Percentiles rank a stretch among this genome's conserved stretches.
Conservation (phyloP, 768 basidiomycete genomes). For the Hygrophorus russula region DNA sequence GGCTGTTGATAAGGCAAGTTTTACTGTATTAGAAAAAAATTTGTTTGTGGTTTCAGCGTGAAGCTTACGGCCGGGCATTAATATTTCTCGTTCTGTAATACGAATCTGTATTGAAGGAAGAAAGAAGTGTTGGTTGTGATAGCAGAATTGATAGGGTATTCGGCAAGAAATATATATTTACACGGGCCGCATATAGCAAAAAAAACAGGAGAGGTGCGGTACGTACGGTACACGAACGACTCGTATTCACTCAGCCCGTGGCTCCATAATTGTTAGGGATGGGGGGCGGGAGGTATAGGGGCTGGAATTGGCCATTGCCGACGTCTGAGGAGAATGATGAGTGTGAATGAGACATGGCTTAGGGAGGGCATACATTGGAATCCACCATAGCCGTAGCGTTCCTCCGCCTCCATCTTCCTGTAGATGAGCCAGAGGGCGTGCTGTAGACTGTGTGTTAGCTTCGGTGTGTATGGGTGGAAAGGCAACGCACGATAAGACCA, state of each 20-base stretch:
- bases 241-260: background rate
- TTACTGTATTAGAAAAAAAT: too few relatives aligned
- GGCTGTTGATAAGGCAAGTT: too few relatives aligned
- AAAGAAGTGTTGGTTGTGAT: too few relatives aligned
- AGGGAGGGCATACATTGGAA: constrained; percentile 51
- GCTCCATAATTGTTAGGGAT: constrained; percentile 1
- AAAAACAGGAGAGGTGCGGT: background rate
- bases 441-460: background rate
- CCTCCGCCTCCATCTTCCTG: constrained; percentile 82
- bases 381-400: constrained; percentile 66
- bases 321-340: background rate
- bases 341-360: background rate
- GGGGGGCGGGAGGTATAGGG: background rate
- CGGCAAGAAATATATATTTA: too few relatives aligned
- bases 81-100: too few relatives aligned
- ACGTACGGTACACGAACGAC: background rate
- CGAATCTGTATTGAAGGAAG: too few relatives aligned
- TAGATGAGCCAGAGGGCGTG: constrained; percentile 90
- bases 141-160: too few relatives aligned
- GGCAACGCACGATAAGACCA: constrained; percentile 30
- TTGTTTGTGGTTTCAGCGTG: too few relatives aligned
- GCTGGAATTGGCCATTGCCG: constrained; percentile 1
- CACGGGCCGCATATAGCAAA: too few relatives aligned
- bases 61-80: too few relatives aligned
- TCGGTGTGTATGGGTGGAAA: background rate